Evolutionary conservation across 441 rosid genomes (phyloP).

Genomic region (Adansonia gregorii): DNA sequence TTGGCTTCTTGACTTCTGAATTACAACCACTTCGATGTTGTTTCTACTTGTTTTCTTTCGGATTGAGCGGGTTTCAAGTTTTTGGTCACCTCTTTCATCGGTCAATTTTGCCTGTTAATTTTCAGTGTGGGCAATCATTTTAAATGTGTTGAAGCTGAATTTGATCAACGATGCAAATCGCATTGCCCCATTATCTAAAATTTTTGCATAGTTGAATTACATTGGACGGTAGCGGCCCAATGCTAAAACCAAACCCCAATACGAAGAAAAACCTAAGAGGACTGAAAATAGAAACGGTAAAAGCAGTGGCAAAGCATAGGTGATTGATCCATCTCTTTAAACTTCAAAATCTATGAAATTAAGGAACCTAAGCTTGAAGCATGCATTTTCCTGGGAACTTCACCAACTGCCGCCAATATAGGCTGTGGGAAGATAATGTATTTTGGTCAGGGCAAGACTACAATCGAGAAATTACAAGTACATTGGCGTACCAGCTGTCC

Average conservation of each 20-base stretch:
- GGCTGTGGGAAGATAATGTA: neutral
- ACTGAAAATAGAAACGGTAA: no score
- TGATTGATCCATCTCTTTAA: no score
- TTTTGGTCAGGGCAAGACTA: neutral
- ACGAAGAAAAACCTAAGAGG: neutral
- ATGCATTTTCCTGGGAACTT: neutral
- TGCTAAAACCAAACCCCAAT: no score
- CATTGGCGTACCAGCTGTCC: neutral
- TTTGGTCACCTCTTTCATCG: neutral
- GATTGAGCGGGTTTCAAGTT: neutral
- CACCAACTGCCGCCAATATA: neutral
- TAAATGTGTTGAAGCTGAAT: neutral
- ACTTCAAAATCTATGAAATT: no score
- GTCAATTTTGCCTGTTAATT: neutral
- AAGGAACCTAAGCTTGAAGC: no score
- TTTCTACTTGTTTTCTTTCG: neutral
- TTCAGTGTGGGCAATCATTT: neutral
- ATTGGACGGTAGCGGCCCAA: no score
- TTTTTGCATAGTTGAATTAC: no score
- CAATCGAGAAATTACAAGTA: neutral
- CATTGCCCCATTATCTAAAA: neutral
- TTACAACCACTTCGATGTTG: neutral
- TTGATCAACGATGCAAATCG: neutral
- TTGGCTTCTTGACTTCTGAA: constrained; percentile 24
- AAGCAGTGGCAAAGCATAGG: no score